A percentile compares a stretch with the other conserved stretches of the same genome.
Conservation (phyloP, 2,329 filamentous ascomycete genomes). For the Ophiostoma quercus region DNA sequence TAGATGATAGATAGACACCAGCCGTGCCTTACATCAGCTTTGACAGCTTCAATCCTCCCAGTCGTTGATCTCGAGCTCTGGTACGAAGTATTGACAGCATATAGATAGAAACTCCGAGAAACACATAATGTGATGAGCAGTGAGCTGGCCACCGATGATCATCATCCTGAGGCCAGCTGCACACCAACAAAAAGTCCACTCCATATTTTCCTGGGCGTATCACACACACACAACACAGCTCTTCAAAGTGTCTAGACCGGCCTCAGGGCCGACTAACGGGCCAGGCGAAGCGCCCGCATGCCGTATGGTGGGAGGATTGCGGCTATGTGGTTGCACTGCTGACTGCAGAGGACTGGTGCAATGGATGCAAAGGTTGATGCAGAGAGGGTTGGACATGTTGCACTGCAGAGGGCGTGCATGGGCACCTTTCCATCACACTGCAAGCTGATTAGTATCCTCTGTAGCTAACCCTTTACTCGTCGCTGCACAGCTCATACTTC, state of each 20-base stretch:
- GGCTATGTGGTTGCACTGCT: constrained; percentile 8
- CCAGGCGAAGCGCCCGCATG: not conserved
- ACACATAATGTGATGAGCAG: not conserved
- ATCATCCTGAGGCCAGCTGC: not conserved
- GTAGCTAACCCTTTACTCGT: not conserved
- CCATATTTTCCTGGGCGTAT: not conserved
- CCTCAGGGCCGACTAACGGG: not conserved
- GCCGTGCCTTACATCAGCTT: not conserved
- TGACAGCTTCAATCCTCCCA: not conserved
- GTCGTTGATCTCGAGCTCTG: not conserved
- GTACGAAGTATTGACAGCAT: not conserved
- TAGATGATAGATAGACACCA: not conserved
- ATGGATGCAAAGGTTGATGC: not conserved
- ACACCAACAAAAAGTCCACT: not conserved
- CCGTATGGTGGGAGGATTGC: not conserved
- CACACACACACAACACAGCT: not conserved
- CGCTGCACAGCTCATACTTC: not conserved
- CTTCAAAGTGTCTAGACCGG: not conserved
- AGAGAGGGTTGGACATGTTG: constrained; percentile 7
- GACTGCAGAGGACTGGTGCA: constrained; percentile 1
- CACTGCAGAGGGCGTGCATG: not conserved
- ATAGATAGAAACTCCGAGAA: not conserved
- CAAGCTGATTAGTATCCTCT: not conserved
- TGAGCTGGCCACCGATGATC: constrained; percentile 8
- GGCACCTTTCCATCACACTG: not conserved